Evolutionary conservation across 208 protist species (phyloP).

Genomic region (Wallacemonas sp.): DNA sequence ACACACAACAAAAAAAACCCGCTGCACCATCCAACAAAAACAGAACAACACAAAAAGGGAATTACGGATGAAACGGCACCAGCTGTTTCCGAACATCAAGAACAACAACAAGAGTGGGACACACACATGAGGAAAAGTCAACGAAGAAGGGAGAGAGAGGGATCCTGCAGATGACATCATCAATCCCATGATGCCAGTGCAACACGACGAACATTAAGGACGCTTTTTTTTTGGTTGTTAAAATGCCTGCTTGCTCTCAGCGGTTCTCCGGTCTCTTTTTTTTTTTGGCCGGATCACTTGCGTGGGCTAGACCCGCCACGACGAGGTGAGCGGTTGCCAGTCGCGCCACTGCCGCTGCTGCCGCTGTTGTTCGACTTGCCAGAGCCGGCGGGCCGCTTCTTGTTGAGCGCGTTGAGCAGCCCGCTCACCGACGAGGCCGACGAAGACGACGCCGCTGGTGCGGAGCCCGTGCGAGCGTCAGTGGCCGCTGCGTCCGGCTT

Average conservation of each 20-base stretch:
- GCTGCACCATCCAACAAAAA: neutral
- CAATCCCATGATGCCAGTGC: no score
- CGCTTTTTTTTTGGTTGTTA: no score
- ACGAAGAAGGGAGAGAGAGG: neutral
- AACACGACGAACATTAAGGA: no score
- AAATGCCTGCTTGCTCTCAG: no score
- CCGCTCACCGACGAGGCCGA: constrained; percentile 8
- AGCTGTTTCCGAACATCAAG: neutral
- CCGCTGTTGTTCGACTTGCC: neutral
- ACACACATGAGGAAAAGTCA: neutral
- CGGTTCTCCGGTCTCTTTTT: no score
- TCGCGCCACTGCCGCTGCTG: neutral
- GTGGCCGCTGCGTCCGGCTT: neutral
- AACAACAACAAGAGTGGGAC: constrained; percentile 4
- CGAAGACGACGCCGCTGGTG: neutral
- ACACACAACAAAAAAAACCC: no score
- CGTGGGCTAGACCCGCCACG: neutral
- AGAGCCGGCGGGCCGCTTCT: constrained; percentile 1
- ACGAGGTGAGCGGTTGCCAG: neutral
- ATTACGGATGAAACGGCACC: neutral
- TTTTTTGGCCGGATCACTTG: neutral
- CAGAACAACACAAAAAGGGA: neutral
- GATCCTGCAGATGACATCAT: no score
- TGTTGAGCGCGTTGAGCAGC: constrained; percentile 14
- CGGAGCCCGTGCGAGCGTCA: neutral